Conservation (phyloP, 805 yeast genomes). For the Candida chauliodis region DNA sequence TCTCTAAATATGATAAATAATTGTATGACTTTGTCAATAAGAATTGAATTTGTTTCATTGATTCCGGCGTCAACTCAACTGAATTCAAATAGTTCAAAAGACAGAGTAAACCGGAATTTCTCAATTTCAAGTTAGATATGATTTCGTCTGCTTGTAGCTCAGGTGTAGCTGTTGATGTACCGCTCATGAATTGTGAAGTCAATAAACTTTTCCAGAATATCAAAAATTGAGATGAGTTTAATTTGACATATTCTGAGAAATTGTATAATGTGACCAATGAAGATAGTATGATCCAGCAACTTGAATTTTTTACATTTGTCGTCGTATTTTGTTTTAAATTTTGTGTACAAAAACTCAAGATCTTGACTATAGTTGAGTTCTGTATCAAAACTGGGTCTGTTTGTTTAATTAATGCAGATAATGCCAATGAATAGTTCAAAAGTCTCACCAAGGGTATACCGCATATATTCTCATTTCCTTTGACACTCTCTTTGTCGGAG, state of each 20-base stretch:
- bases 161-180: slow-evolving; percentile 13
- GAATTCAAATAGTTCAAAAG: slow-evolving; percentile 36
- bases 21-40: slow-evolving; percentile 39
- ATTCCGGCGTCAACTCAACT: slow-evolving; percentile 37
- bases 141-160: slow-evolving; percentile 24
- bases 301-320: slow-evolving; percentile 22
- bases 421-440: slow-evolving; percentile 31
- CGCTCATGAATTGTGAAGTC: slow-evolving; percentile 37
- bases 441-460: slow-evolving; percentile 18
- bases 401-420: slow-evolving; percentile 33
- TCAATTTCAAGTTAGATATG: slow-evolving; percentile 30
- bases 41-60: slow-evolving; percentile 38
- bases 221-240: slow-evolving; percentile 42
- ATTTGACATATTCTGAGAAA: slow-evolving; percentile 39
- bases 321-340: slow-evolving; percentile 35
- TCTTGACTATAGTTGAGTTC: slow-evolving; percentile 37
- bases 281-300: slow-evolving; percentile 42
- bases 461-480: slow-evolving; percentile 19
- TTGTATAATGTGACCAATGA: slow-evolving; percentile 38
- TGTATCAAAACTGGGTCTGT: slow-evolving; percentile 33
- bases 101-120: slow-evolving; percentile 38
- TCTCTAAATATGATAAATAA: slow-evolving; percentile 38
- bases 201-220: slow-evolving; percentile 44
- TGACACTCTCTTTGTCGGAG: slow-evolving; percentile 8
- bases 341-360: slow-evolving; percentile 45